A percentile compares a stretch with the other conserved stretches of the same genome.
These are phyloP conservation scores for Metschnikowia chrysomelidarum DNA, from an alignment of 805 yeast genomes.

Conservation along the genomic window DNA sequence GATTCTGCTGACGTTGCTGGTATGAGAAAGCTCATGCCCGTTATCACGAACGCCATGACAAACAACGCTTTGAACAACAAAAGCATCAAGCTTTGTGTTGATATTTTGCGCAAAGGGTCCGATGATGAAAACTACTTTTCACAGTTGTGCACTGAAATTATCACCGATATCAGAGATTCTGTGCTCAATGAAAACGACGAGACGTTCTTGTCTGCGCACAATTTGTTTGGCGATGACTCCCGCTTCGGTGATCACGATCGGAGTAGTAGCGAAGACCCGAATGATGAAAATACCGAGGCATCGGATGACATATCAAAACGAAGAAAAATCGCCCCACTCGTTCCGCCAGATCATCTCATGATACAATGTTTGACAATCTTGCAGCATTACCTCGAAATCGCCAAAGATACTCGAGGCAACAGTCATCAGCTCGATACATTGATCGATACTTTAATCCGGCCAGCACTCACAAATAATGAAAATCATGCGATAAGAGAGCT, in stretches of 20 bases:
- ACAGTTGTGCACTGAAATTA: slow-evolving; percentile 79
- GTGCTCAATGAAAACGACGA: slow-evolving; percentile 40
- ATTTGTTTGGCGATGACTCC: slow-evolving; percentile 17
- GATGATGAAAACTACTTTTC: slow-evolving; percentile 82
- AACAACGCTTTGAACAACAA: slow-evolving; percentile 54
- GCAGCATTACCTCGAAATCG: slow-evolving; percentile 64
- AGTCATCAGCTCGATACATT: slow-evolving; percentile 67
- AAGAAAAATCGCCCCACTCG: slow-evolving; percentile 37
- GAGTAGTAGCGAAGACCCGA: slow-evolving; percentile 22
- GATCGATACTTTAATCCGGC: slow-evolving; percentile 72
- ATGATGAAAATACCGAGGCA: slow-evolving; percentile 26
- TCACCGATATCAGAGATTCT: slow-evolving; percentile 79
- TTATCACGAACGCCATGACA: slow-evolving; percentile 49
- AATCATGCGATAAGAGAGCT: slow-evolving; percentile 53
- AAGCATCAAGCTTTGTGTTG: slow-evolving; percentile 54
- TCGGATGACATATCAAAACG: slow-evolving; percentile 25
- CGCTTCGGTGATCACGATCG: slow-evolving; percentile 21
- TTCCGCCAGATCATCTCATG: slow-evolving; percentile 46
- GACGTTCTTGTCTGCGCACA: slow-evolving; percentile 26
- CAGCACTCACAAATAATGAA: slow-evolving; percentile 56
- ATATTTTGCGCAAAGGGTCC: slow-evolving; percentile 67
- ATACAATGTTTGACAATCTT: slow-evolving; percentile 67
- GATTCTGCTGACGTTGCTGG: slow-evolving; percentile 93
- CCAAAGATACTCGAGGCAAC: slow-evolving; percentile 60
- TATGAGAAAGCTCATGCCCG: slow-evolving; percentile 66